Percentiles rank a stretch among this genome's conserved stretches.
These are phyloP conservation scores for Cordyceps tenuipes DNA, from an alignment of 2,329 filamentous ascomycete genomes.

Conservation along the genomic window DNA sequence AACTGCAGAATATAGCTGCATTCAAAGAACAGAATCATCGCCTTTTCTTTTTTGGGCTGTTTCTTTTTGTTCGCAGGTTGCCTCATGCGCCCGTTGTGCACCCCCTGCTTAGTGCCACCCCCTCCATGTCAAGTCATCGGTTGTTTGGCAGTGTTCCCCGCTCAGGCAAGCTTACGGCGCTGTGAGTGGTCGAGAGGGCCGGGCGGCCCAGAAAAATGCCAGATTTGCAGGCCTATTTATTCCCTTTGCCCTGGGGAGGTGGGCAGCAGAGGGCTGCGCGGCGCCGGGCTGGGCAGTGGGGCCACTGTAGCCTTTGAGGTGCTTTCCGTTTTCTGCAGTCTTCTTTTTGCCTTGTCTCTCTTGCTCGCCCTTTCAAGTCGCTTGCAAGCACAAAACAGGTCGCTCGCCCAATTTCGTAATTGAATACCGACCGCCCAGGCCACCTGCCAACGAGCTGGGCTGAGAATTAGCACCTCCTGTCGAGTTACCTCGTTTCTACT, in stretches of 20 bases:
- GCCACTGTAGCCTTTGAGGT: neutral
- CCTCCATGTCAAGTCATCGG: neutral
- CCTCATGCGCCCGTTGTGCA: neutral
- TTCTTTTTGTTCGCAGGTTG: neutral
- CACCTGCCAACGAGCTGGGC: neutral
- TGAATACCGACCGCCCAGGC: neutral
- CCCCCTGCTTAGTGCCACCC: neutral
- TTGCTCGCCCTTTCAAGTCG: neutral
- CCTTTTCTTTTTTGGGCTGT: neutral
- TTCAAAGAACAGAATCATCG: neutral
- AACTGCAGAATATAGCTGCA: neutral
- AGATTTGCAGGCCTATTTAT: neutral
- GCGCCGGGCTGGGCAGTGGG: too few species aligned
- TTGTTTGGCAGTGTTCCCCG: neutral
- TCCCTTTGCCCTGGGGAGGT: neutral
- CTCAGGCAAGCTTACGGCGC: neutral
- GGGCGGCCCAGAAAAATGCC: neutral
- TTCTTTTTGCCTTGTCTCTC: neutral
- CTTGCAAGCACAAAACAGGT: neutral
- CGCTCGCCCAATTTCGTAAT: neutral
- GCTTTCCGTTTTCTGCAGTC: neutral
- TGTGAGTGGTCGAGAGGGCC: neutral
- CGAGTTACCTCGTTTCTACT: neutral
- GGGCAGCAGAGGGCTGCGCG: too few species aligned
- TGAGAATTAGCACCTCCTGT: neutral